A percentile compares a stretch with the other conserved stretches of the same genome.
These are phyloP conservation scores for Orbilia javanica DNA, from an alignment of 2,329 filamentous ascomycete genomes.

Conservation along the genomic window DNA sequence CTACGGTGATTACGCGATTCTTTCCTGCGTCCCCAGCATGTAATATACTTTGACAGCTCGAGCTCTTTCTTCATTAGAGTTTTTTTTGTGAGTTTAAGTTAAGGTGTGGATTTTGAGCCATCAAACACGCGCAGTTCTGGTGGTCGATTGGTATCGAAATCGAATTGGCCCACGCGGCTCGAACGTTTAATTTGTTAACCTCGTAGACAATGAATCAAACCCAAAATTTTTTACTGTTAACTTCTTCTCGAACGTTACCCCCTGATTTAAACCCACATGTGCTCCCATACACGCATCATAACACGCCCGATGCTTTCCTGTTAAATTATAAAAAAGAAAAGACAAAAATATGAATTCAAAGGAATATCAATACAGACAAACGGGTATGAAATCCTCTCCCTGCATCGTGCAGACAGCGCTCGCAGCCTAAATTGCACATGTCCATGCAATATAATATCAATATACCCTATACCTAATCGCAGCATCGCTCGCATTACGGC, in stretches of 20 bases:
- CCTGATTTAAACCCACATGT: conserved; percentile 12
- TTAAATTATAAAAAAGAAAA: background rate
- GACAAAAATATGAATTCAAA: too few species aligned
- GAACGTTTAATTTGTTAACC: background rate
- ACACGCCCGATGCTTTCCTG: background rate
- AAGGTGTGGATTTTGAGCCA: conserved; percentile 2
- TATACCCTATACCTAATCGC: background rate
- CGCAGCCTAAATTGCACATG: conserved; percentile 30
- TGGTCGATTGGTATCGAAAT: background rate
- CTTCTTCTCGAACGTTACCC: background rate
- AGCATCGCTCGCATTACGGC: conserved; percentile 22
- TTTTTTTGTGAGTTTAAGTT: background rate
- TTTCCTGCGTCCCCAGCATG: conserved; percentile 36
- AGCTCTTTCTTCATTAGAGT: background rate
- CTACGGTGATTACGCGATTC: conserved; percentile 54
- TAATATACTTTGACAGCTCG: background rate
- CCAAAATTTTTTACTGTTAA: too few species aligned
- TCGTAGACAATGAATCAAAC: background rate
- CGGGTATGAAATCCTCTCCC: conserved; percentile 16
- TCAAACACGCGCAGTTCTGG: background rate
- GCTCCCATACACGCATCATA: background rate
- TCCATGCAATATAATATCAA: background rate
- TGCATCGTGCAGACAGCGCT: conserved; percentile 38
- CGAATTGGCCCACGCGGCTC: background rate
- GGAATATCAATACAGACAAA: background rate